Conservation (phyloP, 768 basidiomycete species). For the Coprinellus micaceus region DNA sequence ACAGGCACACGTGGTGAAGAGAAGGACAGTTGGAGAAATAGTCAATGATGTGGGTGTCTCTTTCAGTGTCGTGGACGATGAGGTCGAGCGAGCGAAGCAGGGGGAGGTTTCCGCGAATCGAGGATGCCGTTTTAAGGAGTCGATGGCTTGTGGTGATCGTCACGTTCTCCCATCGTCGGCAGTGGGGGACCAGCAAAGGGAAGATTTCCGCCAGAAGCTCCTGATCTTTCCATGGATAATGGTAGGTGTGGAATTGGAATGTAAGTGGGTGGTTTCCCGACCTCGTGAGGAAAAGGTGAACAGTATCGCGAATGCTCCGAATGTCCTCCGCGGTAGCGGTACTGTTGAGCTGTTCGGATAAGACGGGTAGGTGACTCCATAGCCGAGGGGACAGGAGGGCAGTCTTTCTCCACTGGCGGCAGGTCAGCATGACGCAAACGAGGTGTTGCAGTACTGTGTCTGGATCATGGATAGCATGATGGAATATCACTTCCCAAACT, state of each 20-base stretch:
- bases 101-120: background rate
- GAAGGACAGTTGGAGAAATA: background rate
- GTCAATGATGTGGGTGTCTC: too few relatives aligned
- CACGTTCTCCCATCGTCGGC: background rate
- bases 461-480: background rate
- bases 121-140: too few relatives aligned
- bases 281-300: background rate
- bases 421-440: background rate
- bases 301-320: too few relatives aligned
- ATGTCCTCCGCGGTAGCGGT: too few relatives aligned
- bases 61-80: background rate
- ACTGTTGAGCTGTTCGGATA: background rate
- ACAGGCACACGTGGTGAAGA: background rate
- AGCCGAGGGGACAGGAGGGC: background rate
- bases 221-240: too few relatives aligned
- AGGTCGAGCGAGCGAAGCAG: background rate
- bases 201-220: too few relatives aligned
- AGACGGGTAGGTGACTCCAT: background rate
- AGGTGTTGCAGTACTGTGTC: background rate
- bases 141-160: too few relatives aligned
- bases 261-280: background rate
- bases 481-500: background rate
- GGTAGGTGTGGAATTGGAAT: background rate
- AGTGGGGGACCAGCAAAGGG: background rate
- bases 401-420: background rate